Conservation (phyloP, 352 stramenopile genomes). For the Globisporangium radiosum region DNA sequence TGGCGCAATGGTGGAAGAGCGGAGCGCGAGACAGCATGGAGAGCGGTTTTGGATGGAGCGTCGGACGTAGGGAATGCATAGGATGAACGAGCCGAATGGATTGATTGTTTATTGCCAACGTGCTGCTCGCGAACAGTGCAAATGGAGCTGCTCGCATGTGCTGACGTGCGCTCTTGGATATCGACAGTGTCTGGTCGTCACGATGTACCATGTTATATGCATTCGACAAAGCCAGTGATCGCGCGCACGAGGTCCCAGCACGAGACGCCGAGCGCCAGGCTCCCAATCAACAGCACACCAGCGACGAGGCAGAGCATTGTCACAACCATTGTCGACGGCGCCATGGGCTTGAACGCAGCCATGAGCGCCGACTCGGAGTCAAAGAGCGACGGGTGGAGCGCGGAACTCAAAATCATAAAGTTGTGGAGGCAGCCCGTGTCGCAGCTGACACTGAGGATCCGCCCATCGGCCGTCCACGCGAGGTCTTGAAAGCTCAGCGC, state of each 20-base stretch:
- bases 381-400: constrained; percentile 51
- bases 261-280: constrained; percentile 41
- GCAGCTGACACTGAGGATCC: constrained; percentile 86
- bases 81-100: too few relatives aligned
- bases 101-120: too few relatives aligned
- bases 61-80: too few relatives aligned
- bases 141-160: too few relatives aligned
- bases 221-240: constrained; percentile 60
- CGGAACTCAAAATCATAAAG: constrained; percentile 78
- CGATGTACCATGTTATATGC: constrained; percentile 10
- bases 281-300: constrained; percentile 36
- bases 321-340: constrained; percentile 52
- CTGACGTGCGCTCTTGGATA: not conserved
- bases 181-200: too few relatives aligned
- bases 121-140: too few relatives aligned
- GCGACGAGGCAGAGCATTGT: constrained; percentile 49
- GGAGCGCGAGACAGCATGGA: too few relatives aligned
- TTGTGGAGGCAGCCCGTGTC: constrained; percentile 85
- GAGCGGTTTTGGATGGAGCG: too few relatives aligned
- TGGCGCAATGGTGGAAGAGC: too few relatives aligned
- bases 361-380: constrained; percentile 52
- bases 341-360: constrained; percentile 53
- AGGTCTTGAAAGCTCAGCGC: constrained; percentile 64
- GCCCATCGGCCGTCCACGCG: constrained; percentile 84
- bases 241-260: constrained; percentile 47